phyloP scores from a whole-genome alignment of 2,329 filamentous ascomycete genomes.

The Verticillium alfalfae region DNA sequence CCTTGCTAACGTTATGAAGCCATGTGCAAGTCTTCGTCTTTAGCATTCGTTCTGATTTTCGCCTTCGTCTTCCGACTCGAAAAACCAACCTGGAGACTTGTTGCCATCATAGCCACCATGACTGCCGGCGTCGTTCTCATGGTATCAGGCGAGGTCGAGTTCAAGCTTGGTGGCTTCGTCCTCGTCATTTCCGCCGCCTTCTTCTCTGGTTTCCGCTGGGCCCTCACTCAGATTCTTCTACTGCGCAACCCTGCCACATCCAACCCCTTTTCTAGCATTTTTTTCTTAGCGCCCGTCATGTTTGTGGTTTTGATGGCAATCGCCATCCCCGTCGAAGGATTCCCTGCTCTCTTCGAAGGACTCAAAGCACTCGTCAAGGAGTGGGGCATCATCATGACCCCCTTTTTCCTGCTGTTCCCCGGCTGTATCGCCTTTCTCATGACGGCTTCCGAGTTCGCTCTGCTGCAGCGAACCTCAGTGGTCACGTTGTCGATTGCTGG shows the following conservation, averaged over 20 bases:
- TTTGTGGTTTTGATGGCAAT: conserved; percentile 76
- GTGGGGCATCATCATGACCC: conserved; percentile 62
- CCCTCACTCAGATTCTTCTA: conserved; percentile 93
- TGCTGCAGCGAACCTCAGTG: conserved; percentile 90
- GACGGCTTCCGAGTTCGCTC: conserved; percentile 92
- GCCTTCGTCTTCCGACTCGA: conserved; percentile 93
- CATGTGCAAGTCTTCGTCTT: conserved; percentile 97
- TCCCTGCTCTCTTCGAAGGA: conserved; percentile 61
- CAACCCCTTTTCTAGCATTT: conserved; percentile 95
- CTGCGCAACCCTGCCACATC: conserved; percentile 90
- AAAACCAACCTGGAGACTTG: conserved; percentile 76
- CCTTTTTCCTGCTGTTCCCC: conserved; percentile 79
- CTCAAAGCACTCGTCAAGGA: conserved; percentile 56
- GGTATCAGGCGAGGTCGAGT: conserved; percentile 92
- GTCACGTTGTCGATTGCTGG: conserved; percentile 95
- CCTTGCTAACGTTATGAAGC: conserved; percentile 39
- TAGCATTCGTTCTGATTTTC: conserved; percentile 92
- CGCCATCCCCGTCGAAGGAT: conserved; percentile 81
- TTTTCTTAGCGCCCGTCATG: conserved; percentile 97
- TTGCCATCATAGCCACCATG: conserved; percentile 86
- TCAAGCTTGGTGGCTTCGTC: conserved; percentile 79
- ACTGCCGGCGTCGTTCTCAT: conserved; percentile 93
- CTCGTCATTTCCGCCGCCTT: conserved; percentile 91
- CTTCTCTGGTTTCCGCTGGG: conserved; percentile 96
- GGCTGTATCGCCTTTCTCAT: conserved; percentile 90